These are phyloP conservation scores for Abrus pulchellus DNA, from an alignment of 306 rosid genomes.

Conservation along the genomic window DNA sequence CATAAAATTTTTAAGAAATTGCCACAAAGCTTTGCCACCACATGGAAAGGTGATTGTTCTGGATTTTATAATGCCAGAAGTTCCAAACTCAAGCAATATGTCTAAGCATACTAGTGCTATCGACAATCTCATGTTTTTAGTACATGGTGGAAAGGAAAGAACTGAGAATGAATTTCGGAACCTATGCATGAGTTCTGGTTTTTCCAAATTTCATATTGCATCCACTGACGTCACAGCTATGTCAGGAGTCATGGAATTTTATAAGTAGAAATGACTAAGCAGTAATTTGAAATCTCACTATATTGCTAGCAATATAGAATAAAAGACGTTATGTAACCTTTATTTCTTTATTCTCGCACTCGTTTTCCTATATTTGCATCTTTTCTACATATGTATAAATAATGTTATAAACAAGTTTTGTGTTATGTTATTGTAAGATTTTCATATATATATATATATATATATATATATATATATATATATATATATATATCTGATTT, in stretches of 20 bases:
- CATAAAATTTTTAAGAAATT: constrained; percentile 36
- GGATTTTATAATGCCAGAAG: constrained; percentile 26
- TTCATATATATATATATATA: too few relatives aligned
- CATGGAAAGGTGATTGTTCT: constrained; percentile 44
- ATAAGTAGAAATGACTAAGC: not conserved
- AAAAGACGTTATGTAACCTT: not conserved
- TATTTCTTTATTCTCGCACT: not conserved
- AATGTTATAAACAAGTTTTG: not conserved
- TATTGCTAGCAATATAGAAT: not conserved
- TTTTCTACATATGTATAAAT: too few relatives aligned
- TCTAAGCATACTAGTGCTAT: constrained; percentile 1
- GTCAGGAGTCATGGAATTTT: constrained; percentile 24
- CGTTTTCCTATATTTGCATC: not conserved
- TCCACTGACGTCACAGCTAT: not conserved
- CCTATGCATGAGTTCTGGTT: constrained; percentile 38
- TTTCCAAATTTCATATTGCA: constrained; percentile 37
- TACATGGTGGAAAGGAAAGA: constrained; percentile 33
- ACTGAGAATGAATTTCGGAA: constrained; percentile 38
- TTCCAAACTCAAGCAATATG: constrained; percentile 14
- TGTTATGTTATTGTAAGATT: not conserved
- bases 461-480: too few relatives aligned
- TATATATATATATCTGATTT: too few relatives aligned
- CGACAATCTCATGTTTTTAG: constrained; percentile 40
- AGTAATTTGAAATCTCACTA: not conserved
- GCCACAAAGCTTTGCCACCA: constrained; percentile 37